Evolutionary conservation across 2,329 filamentous ascomycete genomes (phyloP), one percentile per base, ranked within the genome.

Genomic region (Sclerotinia borealis): DNA sequence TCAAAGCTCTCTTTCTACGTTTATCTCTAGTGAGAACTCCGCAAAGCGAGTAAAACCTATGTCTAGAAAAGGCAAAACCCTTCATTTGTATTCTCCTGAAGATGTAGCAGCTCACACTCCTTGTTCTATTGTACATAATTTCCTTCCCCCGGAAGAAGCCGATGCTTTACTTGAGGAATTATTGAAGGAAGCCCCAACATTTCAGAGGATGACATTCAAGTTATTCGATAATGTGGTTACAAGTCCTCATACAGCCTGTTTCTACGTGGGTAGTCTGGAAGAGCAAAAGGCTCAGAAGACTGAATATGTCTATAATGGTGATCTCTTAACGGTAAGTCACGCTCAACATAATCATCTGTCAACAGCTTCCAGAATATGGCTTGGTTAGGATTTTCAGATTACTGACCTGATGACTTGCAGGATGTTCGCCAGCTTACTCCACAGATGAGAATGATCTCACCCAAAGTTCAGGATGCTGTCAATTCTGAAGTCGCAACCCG

Each of bases 41-140:
- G 66, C 63, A 34, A 82, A 79, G 70, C 83, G 81, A 70, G 50
- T 74, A 6, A 84, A 79, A 67, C 67, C 82, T 0, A 76, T 90
- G 65, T 87, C 89, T 0, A 89, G 85, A 71, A 96, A 89, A 73
- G 93, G 93, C 15, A 85, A 86, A 69, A 97, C 93, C 0, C 77
- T 98, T 2, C 90, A 93, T 72, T 80, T 98, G 0, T 98, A 90
- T 75, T 86, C 90, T 48, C 90, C 93, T 0, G 80, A 85, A 45
- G 92, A 96, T 70, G 85, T 98, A 51, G 89, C 91, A 55, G 81
- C 84, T 29, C 84, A 96, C 72, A 96, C 93, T 0, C 92, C 95
- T 1, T 97, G 93, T 76, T 93, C 91, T 13, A 90, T 98, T 68
- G 86, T 97, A 62, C 92, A 96, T 76, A 95, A 96, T 72, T 97